Base-by-base conservation (phyloP, 805 yeast species). In the Yarrowia deformans region DNA sequence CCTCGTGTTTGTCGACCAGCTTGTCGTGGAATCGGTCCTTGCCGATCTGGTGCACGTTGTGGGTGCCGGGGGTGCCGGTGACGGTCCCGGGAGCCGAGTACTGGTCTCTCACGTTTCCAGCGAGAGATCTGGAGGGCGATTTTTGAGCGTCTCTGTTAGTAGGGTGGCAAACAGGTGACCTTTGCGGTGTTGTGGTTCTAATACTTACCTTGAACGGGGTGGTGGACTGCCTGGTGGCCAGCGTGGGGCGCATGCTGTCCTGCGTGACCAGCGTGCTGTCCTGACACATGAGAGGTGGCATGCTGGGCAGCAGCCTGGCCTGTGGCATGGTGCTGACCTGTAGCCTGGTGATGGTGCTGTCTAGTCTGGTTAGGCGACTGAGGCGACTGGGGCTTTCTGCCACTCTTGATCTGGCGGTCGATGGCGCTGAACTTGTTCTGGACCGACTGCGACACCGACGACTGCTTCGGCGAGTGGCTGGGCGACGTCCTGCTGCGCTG, bases 41-140 rank as follows among this genome's bases (percentile, higher is more conserved):
- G 50, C 66, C 66, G 18, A 60, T 60, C 52, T 60, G 66, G 39
- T 43, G 52, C 19, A 60, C 66, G 14, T 60, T 45, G 32, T 42
- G 64, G 12, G 39, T 8, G 9, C 49, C 49, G 8, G 45, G 0
- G 50, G 34, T 16, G 49, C 29, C 29, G 34, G 49, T 2, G 48
- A 6, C 39, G 32, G 52, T 35, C 18, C n/a, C 18, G 52, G 46
- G 12, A 12, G 23, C 1, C 50, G 50, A 52, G 43, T 52, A 52
- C 42, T 56, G 63, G 46, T 56, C 63, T 29, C 63, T 16, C 9
- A 56, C 63, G 48, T 56, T 56, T 8, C 63, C 63, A 2, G 63
- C 63, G 6, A 56, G 63, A 10, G 63, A 56, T 40, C 63, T 3
- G 9, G 63, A 56, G 7, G 63, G 63, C 5, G 63, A 40, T 14